Evolutionary conservation across 441 rosid species (phyloP), one percentile per base, ranked within the genome.

Genomic region (Bocquillonia castaneifolia): DNA sequence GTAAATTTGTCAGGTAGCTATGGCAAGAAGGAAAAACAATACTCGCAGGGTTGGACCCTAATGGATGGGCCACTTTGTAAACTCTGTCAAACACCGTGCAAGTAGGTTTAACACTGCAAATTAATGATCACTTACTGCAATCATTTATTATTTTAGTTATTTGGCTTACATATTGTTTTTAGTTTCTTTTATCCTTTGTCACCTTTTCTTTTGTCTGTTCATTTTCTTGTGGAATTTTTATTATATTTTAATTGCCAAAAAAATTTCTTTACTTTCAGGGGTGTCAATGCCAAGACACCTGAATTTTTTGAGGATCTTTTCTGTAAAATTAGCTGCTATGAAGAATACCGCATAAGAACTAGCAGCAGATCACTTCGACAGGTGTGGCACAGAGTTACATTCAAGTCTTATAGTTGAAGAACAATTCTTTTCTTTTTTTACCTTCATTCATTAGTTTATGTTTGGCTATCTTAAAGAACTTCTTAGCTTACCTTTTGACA

Each of bases 281-380:
- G 91, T 53, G 72, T 15, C 72, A 88, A 79, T 77, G 88, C 96
- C 52, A 88, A 78, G 82, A 82, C 76, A 36, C 96, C 97, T 44
- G 93, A 87, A 78, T 93, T 82, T 82, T 86, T 93, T 75, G 99
- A 93, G 83, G 99, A 93, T 84, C 91, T 93, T 52, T 93, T 93
- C 72, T 93, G 99, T 72, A 79, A 84, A 50, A 82, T 92, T 75
- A 84, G 63, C 63, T 93, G 97, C 84, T 85, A 87, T 74, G 97
- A 93, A 83, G 92, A 91, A 60, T 93, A 93, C 80, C 86, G 93
- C 54, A 59, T 88, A 74, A 88, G 97, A 80, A 93, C 96, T 64
- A 89, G 96, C 72, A 79, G 79, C 67, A 75, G 88, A 70, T 89
- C 70, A 75, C 84, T 93, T 51, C 95, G 97, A 15, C 86, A 89